Evolutionary conservation across 306 rosid genomes (phyloP), one percentile per base, ranked within the genome.

Genomic region (Dryas drummondii): DNA sequence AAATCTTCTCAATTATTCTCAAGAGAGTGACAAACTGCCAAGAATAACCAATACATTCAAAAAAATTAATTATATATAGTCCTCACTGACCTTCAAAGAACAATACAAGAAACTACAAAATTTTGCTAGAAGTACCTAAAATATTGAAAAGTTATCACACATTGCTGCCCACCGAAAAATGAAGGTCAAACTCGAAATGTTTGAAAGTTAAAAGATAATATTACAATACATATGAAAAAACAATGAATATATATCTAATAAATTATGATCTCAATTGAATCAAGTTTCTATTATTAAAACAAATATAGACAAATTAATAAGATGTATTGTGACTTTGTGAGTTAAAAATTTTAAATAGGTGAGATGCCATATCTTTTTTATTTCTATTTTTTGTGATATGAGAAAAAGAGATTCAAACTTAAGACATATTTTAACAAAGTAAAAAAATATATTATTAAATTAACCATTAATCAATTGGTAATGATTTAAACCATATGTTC

Each of bases 11-110:
- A 52, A 16, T 50, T 67, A 37, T 72, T 11, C 48, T 15, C n/a
- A 46, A 46, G 77, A 78, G 56, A 82, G 76, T 69, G 82, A 82
- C 82, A 74, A 69, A 48, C 32, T 68, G 51, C 17, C 27, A 10
- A 71, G 16, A 80, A 2, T 9, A 27, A 11, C 52, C 46, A 16
- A 45, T n/a, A 44, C 62, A 77, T 32, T 32, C 44, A 4, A 45
- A 27, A 32, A 4, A 7, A 22, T 13, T 19, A 9, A 6, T 14
- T 55, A 55, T 1, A 16, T 26, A 48, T 26, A 47, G 7, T 37
- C 13, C 26, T 42, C 10, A 51, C 60, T 22, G 42, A 9, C 62
- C 52, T 5, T 41, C 7, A 4, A 37, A 67, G 55, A 79, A 4
- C 56, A 53, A 10, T 46, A 1, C 52, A 66, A 37, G 37, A 71